Evolutionary conservation across 148 eudicot species (phyloP), one percentile per base, ranked within the genome.

Genomic region (Vaccinium vitisidaea): DNA sequence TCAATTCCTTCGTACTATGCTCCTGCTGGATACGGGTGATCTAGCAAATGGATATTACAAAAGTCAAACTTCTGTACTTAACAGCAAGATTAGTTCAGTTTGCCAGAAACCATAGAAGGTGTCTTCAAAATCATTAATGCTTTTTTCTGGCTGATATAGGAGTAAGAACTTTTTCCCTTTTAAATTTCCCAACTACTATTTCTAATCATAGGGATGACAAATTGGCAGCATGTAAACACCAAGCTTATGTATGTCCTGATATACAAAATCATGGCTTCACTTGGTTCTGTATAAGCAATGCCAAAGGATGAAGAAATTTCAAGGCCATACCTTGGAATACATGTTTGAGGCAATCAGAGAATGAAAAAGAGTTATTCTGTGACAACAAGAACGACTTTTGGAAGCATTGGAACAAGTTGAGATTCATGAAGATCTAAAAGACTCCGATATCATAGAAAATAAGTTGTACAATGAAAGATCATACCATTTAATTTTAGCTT

Each of bases 21-120:
- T 94, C 98, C 89, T 91, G 91, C 85, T 87, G 89, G 81, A 95
- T 89, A 50, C 89, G 85, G 83, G 85, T 90, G 86, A 93, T 80
- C 99, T 95, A 84, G 79, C 90, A 77, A 88, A 77, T 84, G 73
- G 74, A 79, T 43, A 83, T 23, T 73, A 18, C 9, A 43, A 82
- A 56, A 48, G 49, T 58, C 49, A 88, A 55, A 46, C 23, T 79
- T 48, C 52, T 39, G 30, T 49, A 80, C 54, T 21, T 36, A 83
- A 32, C 27, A 70, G 43, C 14, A 27, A 27, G 25, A 27, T 18
- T 69, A 16, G 73, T 16, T 70, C 16, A 69, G 50, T 5, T 21
- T 82, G 48, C 27, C 36, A 83, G 71, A 53, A 32, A 30, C 18
- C 30, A 71, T 21, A 2, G 14, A 21, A 54, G 18, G 27, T 23